A percentile compares a stretch with the other conserved stretches of the same genome.
Evolutionary conservation across 345 rosid species (phyloP).

Genomic region (Litchi chinensis): DNA sequence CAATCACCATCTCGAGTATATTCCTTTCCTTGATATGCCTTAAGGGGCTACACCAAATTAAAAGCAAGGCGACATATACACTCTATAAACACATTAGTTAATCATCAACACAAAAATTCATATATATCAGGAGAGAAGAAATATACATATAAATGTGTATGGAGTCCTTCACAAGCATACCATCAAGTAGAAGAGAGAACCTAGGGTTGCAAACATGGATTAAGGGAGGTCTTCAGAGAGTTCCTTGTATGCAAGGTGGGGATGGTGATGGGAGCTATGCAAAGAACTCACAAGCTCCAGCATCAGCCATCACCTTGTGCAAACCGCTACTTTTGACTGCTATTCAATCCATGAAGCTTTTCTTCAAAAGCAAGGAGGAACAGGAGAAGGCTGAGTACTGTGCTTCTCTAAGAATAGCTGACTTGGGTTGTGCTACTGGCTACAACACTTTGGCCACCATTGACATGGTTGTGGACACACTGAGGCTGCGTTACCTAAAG

Average conservation of each 20-base stretch:
- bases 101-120: no score
- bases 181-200: background rate
- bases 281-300: conserved; percentile 56
- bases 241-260: conserved; percentile 62
- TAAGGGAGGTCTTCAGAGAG: conserved; percentile 44
- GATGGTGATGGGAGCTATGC: conserved; percentile 57
- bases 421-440: conserved; percentile 66
- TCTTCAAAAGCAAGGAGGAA: conserved; percentile 10
- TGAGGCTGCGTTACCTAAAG: conserved; percentile 34
- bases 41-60: background rate
- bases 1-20: background rate
- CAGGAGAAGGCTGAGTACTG: conserved; percentile 4
- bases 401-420: conserved; percentile 42
- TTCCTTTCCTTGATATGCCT: background rate
- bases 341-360: conserved; percentile 42
- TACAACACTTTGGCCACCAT: conserved; percentile 49
- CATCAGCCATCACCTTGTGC: conserved; percentile 50
- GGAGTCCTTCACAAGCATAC: background rate
- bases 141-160: background rate
- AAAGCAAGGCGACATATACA: background rate
- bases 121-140: no score
- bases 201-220: conserved; percentile 25
- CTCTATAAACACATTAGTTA: background rate
- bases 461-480: conserved; percentile 45
- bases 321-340: conserved; percentile 55